Percentiles rank a stretch among this genome's conserved stretches.
phyloP scores from a whole-genome alignment of 176 grass and related monocot species.

The Eremochloa ophiuroides region DNA sequence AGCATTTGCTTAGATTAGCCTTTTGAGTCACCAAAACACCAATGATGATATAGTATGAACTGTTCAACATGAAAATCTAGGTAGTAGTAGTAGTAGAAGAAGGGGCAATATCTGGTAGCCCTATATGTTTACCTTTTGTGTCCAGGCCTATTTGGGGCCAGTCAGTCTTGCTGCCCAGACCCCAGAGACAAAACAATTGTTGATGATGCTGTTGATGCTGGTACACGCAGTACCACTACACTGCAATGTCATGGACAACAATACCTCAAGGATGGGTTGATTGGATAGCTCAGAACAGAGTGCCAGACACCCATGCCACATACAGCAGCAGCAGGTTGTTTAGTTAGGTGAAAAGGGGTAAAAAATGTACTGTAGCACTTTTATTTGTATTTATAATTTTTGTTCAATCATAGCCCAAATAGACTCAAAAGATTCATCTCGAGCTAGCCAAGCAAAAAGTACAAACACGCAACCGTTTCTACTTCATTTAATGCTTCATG shows the following conservation, averaged over 20 bases:
- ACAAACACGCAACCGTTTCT: too few species aligned
- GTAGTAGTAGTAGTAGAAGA: background rate
- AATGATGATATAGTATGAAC: background rate
- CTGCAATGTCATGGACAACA: conserved; percentile 28
- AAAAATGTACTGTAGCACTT: too few species aligned
- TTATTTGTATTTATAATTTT: too few species aligned
- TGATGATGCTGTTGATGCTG: conserved; percentile 7
- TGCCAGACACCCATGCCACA: conserved; percentile 11
- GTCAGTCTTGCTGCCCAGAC: background rate
- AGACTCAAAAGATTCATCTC: too few species aligned
- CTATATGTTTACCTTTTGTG: conserved; percentile 34
- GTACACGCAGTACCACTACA: conserved; percentile 33
- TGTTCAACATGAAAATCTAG: background rate
- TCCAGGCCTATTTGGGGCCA: conserved; percentile 27
- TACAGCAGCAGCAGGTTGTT: too few species aligned
- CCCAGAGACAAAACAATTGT: conserved; percentile 37
- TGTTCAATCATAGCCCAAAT: too few species aligned
- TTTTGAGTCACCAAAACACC: conserved; percentile 34
- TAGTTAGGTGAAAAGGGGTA: too few species aligned
- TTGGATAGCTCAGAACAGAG: conserved; percentile 43
- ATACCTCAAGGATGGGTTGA: conserved; percentile 42
- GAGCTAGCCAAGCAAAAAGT: too few species aligned
- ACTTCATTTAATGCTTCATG: too few species aligned
- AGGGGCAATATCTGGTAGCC: conserved; percentile 18
- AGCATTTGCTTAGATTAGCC: conserved; percentile 29